These are phyloP conservation scores for Rauvolfia tetraphylla DNA, from an alignment of 257 asterid species.

Conservation along the genomic window DNA sequence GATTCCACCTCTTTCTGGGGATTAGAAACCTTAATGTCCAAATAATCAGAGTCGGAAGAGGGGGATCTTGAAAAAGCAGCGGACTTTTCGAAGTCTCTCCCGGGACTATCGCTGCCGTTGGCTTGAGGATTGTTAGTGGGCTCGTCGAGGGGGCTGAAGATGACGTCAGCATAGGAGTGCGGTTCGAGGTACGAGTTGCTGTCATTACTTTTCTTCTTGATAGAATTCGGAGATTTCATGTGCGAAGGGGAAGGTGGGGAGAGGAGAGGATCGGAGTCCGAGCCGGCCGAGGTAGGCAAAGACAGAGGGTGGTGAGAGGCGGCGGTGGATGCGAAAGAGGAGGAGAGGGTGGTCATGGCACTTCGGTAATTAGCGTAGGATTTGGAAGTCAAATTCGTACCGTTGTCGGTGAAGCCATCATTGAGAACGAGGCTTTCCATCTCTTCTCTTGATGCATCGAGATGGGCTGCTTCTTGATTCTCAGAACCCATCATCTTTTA, in stretches of 20 bases:
- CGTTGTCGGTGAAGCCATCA: neutral
- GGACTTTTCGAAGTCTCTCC: constrained; percentile 19
- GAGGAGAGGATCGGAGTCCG: constrained; percentile 66
- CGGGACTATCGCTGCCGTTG: constrained; percentile 38
- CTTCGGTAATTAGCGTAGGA: constrained; percentile 61
- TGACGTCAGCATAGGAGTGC: constrained; percentile 48
- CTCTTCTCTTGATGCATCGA: constrained; percentile 25
- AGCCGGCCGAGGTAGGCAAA: constrained; percentile 38
- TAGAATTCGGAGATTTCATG: constrained; percentile 6
- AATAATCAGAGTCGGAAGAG: constrained; percentile 48
- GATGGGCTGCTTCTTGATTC: constrained; percentile 25
- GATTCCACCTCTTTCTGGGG: constrained; percentile 83
- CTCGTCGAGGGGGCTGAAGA: constrained; percentile 36
- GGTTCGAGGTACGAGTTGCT: constrained; percentile 34
- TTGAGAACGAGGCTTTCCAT: constrained; percentile 62
- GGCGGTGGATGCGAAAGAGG: constrained; percentile 19
- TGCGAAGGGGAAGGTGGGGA: constrained; percentile 25
- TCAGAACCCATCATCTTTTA: constrained; percentile 37
- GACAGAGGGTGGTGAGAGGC: constrained; percentile 40
- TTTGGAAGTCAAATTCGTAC: constrained; percentile 45
- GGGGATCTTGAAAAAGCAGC: constrained; percentile 32
- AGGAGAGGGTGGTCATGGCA: constrained; percentile 62
- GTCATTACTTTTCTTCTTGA: neutral
- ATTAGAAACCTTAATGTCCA: constrained; percentile 66
- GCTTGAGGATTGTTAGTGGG: constrained; percentile 20